Base-by-base conservation (phyloP, 768 basidiomycete species). In the Mycena galericulata region DNA sequence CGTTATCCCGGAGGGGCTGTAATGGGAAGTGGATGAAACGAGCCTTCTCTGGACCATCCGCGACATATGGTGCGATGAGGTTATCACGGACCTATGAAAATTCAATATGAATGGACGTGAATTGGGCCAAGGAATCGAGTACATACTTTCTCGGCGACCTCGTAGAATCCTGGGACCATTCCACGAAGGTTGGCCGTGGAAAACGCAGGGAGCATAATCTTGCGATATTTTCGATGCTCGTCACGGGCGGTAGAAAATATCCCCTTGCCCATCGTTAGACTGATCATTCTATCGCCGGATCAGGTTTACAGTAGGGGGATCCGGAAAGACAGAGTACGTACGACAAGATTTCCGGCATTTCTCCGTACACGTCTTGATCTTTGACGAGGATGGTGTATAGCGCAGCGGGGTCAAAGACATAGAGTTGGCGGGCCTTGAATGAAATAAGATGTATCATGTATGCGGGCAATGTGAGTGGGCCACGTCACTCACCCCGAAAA, bases 401-500 rank as follows among this genome's bases (percentile, higher is more conserved):
- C 5, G 54, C 54, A 10, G 22, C 22, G 4, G 54, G 54, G 24
- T 55, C 54, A 17, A 54, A 54, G 1, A 54, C 51, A 24, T 22
- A 54, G 34, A 54, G 51, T 36, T 36, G 51, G 3, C 51, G n/a
- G n/a, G n/a, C n/a, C n/a, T n/a, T n/a, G n/a, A n/a, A n/a, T n/a
- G n/a, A n/a, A n/a, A n/a, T n/a, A n/a, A n/a, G n/a, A n/a, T n/a
- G n/a, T n/a, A n/a, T n/a, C n/a, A n/a, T n/a, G n/a, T n/a, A n/a
- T n/a, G n/a, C n/a, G n/a, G n/a, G n/a, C n/a, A n/a, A n/a, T n/a
- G n/a, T n/a, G n/a, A n/a, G n/a, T n/a, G n/a, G n/a, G n/a, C n/a
- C n/a, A n/a, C n/a, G n/a, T n/a, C n/a, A n/a, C n/a, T 54, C n/a
- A 40, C 55, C 40, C 55, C 55, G 14, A 56, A 22, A 29, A 56